A percentile compares a stretch with the other conserved stretches of the same genome.
phyloP scores from a whole-genome alignment of 148 eudicot genomes.

The Polygonum aviculare region DNA sequence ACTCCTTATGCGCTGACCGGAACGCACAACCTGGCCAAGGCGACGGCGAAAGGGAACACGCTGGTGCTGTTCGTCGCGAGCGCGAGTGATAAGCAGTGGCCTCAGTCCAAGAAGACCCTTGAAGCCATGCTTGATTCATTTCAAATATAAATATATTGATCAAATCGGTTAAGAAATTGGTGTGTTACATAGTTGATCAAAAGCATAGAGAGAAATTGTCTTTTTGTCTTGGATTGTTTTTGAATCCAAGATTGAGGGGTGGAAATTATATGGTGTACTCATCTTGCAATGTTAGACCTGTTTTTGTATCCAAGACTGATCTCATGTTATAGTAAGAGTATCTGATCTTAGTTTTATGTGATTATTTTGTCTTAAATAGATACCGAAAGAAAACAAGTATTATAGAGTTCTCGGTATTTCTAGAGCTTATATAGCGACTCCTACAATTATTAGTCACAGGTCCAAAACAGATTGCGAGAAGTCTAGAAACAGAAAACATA shows the following conservation, averaged over 20 bases:
- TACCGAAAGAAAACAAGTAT: no score
- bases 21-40: conserved; percentile 90
- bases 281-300: no score
- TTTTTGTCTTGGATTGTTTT: background rate
- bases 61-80: conserved; percentile 81
- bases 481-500: no score
- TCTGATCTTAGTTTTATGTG: no score
- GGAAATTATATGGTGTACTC: no score
- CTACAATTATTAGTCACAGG: no score
- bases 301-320: no score
- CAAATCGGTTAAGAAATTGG: background rate
- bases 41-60: conserved; percentile 85
- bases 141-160: conserved; percentile 28
- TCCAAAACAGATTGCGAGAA: no score
- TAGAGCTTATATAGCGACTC: no score
- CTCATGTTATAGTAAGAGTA: no score
- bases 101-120: conserved; percentile 55
- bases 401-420: no score
- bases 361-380: no score
- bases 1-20: conserved; percentile 91
- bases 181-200: background rate
- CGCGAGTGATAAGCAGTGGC: conserved; percentile 95
- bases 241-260: background rate
- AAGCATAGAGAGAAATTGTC: background rate
- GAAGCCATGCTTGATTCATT: conserved; percentile 78